These are phyloP conservation scores for Lepidium sativum DNA, from an alignment of 345 rosid genomes.

Conservation along the genomic window DNA sequence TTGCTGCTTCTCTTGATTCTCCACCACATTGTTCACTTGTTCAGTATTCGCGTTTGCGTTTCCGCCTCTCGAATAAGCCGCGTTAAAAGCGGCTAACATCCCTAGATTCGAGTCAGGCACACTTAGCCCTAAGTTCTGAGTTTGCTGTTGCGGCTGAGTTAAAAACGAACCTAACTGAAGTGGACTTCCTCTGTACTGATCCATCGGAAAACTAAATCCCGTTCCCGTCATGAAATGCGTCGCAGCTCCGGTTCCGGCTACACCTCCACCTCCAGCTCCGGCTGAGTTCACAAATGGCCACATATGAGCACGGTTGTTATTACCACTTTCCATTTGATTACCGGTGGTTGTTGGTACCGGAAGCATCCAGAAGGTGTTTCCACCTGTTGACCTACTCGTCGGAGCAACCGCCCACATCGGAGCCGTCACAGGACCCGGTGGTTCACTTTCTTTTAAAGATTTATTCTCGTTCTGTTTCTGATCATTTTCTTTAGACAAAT, in stretches of 20 bases:
- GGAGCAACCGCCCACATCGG: conserved; percentile 80
- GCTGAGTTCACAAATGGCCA: conserved; percentile 50
- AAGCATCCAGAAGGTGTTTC: conserved; percentile 67
- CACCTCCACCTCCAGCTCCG: background rate
- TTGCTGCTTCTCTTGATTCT: conserved; percentile 32
- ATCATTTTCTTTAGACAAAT: conserved; percentile 49
- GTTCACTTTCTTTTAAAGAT: conserved; percentile 20
- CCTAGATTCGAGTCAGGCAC: conserved; percentile 60
- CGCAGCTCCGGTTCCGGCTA: conserved; percentile 25
- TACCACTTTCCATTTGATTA: conserved; percentile 24
- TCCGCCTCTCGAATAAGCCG: conserved; percentile 45
- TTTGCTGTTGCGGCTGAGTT: conserved; percentile 43
- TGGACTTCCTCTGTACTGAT: conserved; percentile 50
- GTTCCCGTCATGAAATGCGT: conserved; percentile 56
- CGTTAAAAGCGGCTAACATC: conserved; percentile 65
- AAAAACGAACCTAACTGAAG: conserved; percentile 62
- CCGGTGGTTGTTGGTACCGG: conserved; percentile 36
- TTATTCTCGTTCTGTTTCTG: conserved; percentile 31
- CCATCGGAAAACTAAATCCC: conserved; percentile 50
- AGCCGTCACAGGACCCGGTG: conserved; percentile 13
- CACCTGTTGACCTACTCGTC: conserved; percentile 32
- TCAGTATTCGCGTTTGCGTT: conserved; percentile 36
- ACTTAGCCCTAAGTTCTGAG: conserved; percentile 52
- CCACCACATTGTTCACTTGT: conserved; percentile 24
- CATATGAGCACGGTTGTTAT: conserved; percentile 34